Evolutionary conservation across 164 flowering plant species (phyloP), one percentile per base, ranked within the genome.

Genomic region (Liriodendron chinense): DNA sequence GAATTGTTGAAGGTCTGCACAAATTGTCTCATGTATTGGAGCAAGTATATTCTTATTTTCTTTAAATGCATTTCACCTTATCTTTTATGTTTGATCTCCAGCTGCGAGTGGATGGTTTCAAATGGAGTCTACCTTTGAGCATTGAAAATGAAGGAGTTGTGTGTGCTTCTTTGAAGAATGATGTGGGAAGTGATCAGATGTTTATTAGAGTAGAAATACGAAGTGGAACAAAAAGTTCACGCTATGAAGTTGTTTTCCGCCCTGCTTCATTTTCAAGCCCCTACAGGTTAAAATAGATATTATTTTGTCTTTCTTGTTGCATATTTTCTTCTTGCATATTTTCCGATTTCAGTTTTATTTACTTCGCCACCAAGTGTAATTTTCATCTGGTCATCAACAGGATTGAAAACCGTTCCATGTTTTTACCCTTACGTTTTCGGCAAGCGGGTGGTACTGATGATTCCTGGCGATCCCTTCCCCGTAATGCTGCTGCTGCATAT

Each of bases 111-210:
- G 89, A 89, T 68, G 98, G 98, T 65, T 93, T 89, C 82, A 72
- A 80, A 24, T 96, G 99, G 99, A 96, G 99, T 80, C 74, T 84
- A 26, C 93, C 98, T 59, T 96, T 94, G 82, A 90, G 94, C 78
- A 85, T 96, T 76, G 85, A 78, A 43, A 80, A 74, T 82, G 99
- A 92, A 87, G 98, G 99, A 56, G 56, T 82, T 49, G 90, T 92
- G 94, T 79, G 88, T 68, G 78, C 90, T 76, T 77, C 76, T 65
- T 82, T 96, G 87, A 88, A 83, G 78, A 89, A 74, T 75, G 89
- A 90, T 53, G 47, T 49, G 21, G 88, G 85, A 34, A 68, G 70
- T 69, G 82, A 81, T 56, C 81, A 76, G 62, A 76, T 83, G 74
- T 77, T 80, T 70, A 47, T 96, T 14, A 84, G 88, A 77, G 87